Percentiles rank a stretch among this genome's conserved stretches.
Evolutionary conservation across 164 flowering plant species (phyloP).

Genomic region (Taxillus chinensis): DNA sequence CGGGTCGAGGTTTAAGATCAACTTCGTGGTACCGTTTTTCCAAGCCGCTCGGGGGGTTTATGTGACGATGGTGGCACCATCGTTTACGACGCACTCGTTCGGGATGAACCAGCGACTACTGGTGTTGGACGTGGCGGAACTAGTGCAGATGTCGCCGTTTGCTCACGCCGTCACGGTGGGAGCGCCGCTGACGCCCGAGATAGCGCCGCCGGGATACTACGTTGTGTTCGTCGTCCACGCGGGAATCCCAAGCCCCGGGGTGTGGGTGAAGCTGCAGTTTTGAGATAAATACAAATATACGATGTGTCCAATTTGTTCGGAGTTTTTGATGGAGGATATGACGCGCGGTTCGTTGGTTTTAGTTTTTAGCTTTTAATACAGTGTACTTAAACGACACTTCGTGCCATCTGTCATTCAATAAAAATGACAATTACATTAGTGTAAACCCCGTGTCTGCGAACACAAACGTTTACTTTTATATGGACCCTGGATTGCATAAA

Average conservation of each 20-base stretch:
- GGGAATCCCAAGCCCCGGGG: constrained; percentile 49
- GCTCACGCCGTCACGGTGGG: constrained; percentile 28
- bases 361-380: too few species aligned
- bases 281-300: too few species aligned
- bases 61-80: constrained; percentile 54
- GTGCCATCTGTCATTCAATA: too few species aligned
- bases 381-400: too few species aligned
- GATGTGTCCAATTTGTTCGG: too few species aligned
- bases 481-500: too few species aligned
- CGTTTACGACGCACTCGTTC: constrained; percentile 71
- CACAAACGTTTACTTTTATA: too few species aligned
- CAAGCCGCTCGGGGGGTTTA: constrained; percentile 12
- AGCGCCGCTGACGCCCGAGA: constrained; percentile 35
- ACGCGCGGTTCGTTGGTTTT: too few species aligned
- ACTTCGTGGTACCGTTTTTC: constrained; percentile 18
- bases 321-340: too few species aligned
- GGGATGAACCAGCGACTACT: constrained; percentile 73
- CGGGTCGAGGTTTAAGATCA: constrained; percentile 28
- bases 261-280: constrained; percentile 42
- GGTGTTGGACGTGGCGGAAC: constrained; percentile 20
- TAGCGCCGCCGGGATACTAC: constrained; percentile 85
- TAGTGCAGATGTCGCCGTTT: constrained; percentile 17
- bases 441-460: too few species aligned
- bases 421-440: too few species aligned
- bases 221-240: constrained; percentile 66